These are phyloP conservation scores for Inga leiocalycina DNA, from an alignment of 306 rosid species.

Conservation along the genomic window DNA sequence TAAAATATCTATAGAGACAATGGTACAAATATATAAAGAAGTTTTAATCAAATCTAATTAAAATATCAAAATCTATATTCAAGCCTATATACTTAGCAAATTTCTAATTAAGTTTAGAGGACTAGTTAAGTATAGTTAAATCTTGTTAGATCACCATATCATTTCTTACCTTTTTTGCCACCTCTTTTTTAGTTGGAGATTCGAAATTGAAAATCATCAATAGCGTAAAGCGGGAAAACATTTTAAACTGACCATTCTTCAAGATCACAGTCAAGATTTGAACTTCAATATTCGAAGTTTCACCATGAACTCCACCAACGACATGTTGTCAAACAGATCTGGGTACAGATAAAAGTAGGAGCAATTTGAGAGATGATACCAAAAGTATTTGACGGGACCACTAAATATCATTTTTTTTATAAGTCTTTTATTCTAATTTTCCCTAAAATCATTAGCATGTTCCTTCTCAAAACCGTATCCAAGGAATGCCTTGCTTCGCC, in stretches of 20 bases:
- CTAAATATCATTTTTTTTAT: conserved; percentile 51
- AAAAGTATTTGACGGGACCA: conserved; percentile 25
- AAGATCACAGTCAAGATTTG: conserved; percentile 63
- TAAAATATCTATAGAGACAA: no score
- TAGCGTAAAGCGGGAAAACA: no score
- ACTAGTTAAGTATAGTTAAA: no score
- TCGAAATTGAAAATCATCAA: no score
- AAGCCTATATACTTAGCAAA: no score
- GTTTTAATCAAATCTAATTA: no score
- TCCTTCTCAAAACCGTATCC: conserved; percentile 63
- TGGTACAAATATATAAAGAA: no score
- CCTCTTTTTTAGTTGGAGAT: no score
- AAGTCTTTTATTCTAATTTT: conserved; percentile 53
- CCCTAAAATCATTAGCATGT: conserved; percentile 43
- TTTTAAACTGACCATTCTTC: conserved; percentile 67
- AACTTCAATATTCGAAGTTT: conserved; percentile 68
- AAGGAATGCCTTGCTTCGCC: conserved; percentile 80
- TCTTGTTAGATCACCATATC: no score
- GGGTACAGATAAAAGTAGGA: conserved; percentile 33
- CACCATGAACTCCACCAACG: conserved; percentile 81
- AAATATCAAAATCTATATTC: no score
- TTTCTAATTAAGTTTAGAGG: no score
- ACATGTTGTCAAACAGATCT: conserved; percentile 43
- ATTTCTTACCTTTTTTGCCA: no score
- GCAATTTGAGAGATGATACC: conserved; percentile 28